Conservation (phyloP, 2,329 filamentous ascomycete species). For the Metarhizium rileyi region DNA sequence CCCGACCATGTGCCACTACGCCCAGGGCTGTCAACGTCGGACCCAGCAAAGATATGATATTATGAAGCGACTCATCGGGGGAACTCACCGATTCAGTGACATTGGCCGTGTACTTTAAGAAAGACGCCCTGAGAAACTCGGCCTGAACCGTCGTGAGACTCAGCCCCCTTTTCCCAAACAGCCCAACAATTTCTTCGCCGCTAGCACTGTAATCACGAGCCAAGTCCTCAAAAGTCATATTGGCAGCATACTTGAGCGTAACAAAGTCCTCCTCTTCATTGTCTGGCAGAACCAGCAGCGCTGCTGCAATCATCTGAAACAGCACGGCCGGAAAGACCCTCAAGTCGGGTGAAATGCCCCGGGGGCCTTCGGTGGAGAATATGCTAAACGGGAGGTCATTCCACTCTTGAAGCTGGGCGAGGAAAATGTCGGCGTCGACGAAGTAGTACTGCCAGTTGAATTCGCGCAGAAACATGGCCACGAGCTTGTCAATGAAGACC, state of each 20-base stretch:
- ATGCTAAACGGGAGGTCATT: conserved; percentile 41
- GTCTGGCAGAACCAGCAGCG: conserved; percentile 41
- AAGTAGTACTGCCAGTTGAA: conserved; percentile 51
- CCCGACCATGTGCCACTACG: conserved; percentile 45
- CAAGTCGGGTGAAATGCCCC: conserved; percentile 39
- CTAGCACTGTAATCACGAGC: conserved; percentile 52
- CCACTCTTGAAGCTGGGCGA: conserved; percentile 43
- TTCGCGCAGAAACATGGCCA: conserved; percentile 44
- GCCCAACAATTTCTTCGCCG: conserved; percentile 39
- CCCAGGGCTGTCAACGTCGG: not conserved
- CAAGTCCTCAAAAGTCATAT: conserved; percentile 51
- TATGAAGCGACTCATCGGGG: not conserved
- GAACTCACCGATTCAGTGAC: conserved; percentile 43
- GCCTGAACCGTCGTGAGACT: conserved; percentile 47
- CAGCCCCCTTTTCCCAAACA: conserved; percentile 48
- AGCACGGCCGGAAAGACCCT: conserved; percentile 49
- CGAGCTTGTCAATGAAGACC: conserved; percentile 43
- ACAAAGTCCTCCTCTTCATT: conserved; percentile 40
- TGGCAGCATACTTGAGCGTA: conserved; percentile 46
- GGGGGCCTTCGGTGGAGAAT: conserved; percentile 39
- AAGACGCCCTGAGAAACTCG: conserved; percentile 45
- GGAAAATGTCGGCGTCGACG: conserved; percentile 44
- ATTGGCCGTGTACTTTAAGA: conserved; percentile 49
- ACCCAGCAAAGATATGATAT: not conserved
- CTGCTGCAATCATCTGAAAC: conserved; percentile 47